These are phyloP conservation scores for Citeromyces matritensis DNA, from an alignment of 805 yeast genomes.

Conservation along the genomic window DNA sequence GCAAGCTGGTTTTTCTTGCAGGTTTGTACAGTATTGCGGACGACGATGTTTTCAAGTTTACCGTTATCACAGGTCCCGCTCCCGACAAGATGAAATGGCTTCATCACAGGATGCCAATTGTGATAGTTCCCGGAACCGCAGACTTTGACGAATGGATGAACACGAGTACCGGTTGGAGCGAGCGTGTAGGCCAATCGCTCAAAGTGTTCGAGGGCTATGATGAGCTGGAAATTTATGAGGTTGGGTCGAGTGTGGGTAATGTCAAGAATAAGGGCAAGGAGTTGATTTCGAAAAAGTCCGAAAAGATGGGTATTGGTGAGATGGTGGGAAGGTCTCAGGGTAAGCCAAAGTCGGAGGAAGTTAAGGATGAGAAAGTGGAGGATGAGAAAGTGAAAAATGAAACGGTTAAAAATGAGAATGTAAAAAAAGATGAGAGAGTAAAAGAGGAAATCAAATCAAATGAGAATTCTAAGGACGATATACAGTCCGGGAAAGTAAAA, in stretches of 20 bases:
- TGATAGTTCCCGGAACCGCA: conserved; percentile 41
- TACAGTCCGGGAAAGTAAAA: too few species aligned
- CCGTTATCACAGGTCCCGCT: conserved; percentile 67
- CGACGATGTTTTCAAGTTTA: conserved; percentile 27
- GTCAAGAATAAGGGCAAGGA: conserved; percentile 25
- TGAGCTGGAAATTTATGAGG: conserved; percentile 36
- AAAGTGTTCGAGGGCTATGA: conserved; percentile 16
- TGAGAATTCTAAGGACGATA: too few species aligned
- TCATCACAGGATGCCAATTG: conserved; percentile 68
- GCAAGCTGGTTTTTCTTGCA: conserved; percentile 47
- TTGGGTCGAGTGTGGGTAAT: conserved; percentile 51
- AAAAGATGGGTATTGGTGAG: too few species aligned
- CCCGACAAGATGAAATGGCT: conserved; percentile 47
- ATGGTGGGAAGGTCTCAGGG: too few species aligned
- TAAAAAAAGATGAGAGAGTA: too few species aligned
- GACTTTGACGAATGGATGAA: conserved; percentile 55
- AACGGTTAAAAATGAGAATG: too few species aligned
- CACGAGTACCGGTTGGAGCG: conserved; percentile 20
- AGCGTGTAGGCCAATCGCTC: conserved; percentile 23
- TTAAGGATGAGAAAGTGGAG: too few species aligned
- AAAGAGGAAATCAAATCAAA: too few species aligned
- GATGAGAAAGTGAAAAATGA: too few species aligned
- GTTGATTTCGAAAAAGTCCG: too few species aligned
- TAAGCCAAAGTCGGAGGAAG: too few species aligned
- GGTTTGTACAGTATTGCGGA: conserved; percentile 23